A percentile compares a stretch with the other conserved stretches of the same genome.
Conservation (phyloP, 2,329 filamentous ascomycete genomes). For the Trichoderma citrinoviride region DNA sequence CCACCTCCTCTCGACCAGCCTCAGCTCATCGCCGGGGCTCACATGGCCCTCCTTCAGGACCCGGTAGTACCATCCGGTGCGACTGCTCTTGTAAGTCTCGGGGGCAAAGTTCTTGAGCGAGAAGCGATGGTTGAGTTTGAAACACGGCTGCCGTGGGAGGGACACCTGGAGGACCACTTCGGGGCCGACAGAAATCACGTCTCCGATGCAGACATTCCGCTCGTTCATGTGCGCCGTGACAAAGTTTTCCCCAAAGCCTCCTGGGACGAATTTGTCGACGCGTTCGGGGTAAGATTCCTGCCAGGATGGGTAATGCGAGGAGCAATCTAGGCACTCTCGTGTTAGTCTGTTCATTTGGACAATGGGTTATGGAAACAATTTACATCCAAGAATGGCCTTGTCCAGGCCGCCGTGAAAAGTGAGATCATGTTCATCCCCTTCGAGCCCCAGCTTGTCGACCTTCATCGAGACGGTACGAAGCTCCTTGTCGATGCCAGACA, state of each 20-base stretch:
- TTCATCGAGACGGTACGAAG: constrained; percentile 43
- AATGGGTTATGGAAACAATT: constrained; percentile 27
- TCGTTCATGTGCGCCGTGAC: constrained; percentile 59
- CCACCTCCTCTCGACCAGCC: constrained; percentile 52
- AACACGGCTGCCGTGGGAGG: constrained; percentile 63
- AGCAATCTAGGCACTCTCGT: constrained; percentile 48
- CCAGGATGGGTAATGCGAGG: constrained; percentile 58
- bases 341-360: background rate
- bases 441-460: constrained; percentile 50
- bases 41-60: constrained; percentile 56
- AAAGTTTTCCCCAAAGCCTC: constrained; percentile 65
- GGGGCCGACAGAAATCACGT: constrained; percentile 52
- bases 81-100: constrained; percentile 52
- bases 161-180: constrained; percentile 56
- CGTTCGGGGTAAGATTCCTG: constrained; percentile 50
- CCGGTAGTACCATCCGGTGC: constrained; percentile 66
- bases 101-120: constrained; percentile 60
- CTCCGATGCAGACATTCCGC: constrained; percentile 63
- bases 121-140: constrained; percentile 68
- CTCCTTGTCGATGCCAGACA: constrained; percentile 57
- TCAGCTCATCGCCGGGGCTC: constrained; percentile 54
- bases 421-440: constrained; percentile 60
- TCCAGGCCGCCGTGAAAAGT: constrained; percentile 61
- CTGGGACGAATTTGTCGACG: constrained; percentile 51
- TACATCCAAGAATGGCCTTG: constrained; percentile 60